Base-by-base conservation (phyloP, 2,329 filamentous ascomycete species). In the Neofusicoccum cordaticola region DNA sequence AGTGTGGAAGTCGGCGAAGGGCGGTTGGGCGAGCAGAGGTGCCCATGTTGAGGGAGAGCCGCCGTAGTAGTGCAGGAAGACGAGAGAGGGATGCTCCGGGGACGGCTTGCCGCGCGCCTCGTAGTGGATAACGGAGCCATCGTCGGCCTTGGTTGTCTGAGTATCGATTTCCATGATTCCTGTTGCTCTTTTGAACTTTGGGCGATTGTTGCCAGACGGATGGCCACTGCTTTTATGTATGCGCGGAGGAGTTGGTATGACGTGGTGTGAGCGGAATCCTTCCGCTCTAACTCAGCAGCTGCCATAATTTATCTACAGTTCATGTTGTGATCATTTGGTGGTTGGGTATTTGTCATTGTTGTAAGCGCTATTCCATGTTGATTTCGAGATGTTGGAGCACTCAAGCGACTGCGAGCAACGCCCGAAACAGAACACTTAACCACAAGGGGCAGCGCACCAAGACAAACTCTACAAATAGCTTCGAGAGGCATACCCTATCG, bases 51-150 rank as follows among this genome's bases (percentile, higher is more conserved):
- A 44, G 8, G 73, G 73, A 7, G 74, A 78, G 37, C 77, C 77
- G 15, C 75, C 76, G 75, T 74, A 79, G 70, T 77, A 78, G 64
- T 80, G 76, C 8, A 78, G 68, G 53, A 79, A 79, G 56, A 78
- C 62, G 0, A 75, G 61, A 15, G 52, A 57, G 7, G 52, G 52
- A 6, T 5, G 15, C 1, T 12, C 17, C 2, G 52, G 17, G 12
- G 27, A 17, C 12, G 52, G 52, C 3, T n/a, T 13, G 34, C 34
- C 34, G 52, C 34, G 31, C 4, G 34, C 15, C 13, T n/a, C n/a
- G 17, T 61, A 44, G 42, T 44, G 42, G 42, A 44, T 4, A 9
- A 44, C n/a, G 13, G 42, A 17, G 42, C 42, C 42, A 15, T 44
- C 42, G 15, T 6, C 13, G 42, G n/a, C n/a, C 15, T 17, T 17